A percentile compares a stretch with the other conserved stretches of the same genome.
Conservation (phyloP, 257 asterid genomes). For the Ophiorrhiza pumila region DNA sequence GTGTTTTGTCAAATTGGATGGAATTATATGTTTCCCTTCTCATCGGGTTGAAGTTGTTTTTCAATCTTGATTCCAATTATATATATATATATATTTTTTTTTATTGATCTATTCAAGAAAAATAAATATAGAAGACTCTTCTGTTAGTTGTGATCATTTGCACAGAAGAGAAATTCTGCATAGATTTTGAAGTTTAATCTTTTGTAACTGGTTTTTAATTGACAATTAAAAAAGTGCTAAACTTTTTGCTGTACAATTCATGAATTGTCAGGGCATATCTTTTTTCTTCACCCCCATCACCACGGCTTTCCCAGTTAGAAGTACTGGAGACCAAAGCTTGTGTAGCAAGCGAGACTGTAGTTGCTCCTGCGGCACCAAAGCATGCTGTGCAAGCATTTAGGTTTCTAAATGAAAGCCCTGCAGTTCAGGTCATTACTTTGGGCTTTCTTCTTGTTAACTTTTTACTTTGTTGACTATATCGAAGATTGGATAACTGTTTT, state of each 20-base stretch:
- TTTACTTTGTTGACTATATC: too few species aligned
- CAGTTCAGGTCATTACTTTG: slow-evolving; percentile 25
- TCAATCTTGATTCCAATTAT: neutral
- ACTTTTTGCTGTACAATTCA: neutral
- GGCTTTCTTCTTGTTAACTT: neutral
- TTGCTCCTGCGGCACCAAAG: slow-evolving; percentile 15
- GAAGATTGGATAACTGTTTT: too few species aligned
- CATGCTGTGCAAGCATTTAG: slow-evolving; percentile 36
- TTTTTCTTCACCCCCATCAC: slow-evolving; percentile 29
- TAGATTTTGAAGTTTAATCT: neutral
- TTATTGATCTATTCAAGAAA: neutral
- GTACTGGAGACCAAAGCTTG: slow-evolving; percentile 26
- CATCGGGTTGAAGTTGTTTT: neutral
- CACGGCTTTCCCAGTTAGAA: slow-evolving; percentile 25
- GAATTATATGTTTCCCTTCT: neutral
- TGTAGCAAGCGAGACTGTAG: slow-evolving; percentile 13
- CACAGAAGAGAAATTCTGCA: neutral
- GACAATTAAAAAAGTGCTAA: neutral
- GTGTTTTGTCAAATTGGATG: neutral
- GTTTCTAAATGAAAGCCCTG: slow-evolving; percentile 29
- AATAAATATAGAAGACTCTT: too few species aligned
- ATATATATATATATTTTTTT: neutral
- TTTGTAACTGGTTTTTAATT: neutral
- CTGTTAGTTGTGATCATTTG: neutral
- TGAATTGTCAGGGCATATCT: slow-evolving; percentile 48